Base-by-base conservation (phyloP, 1,284 basidiomycete species). In the Pterulicium gracile region DNA sequence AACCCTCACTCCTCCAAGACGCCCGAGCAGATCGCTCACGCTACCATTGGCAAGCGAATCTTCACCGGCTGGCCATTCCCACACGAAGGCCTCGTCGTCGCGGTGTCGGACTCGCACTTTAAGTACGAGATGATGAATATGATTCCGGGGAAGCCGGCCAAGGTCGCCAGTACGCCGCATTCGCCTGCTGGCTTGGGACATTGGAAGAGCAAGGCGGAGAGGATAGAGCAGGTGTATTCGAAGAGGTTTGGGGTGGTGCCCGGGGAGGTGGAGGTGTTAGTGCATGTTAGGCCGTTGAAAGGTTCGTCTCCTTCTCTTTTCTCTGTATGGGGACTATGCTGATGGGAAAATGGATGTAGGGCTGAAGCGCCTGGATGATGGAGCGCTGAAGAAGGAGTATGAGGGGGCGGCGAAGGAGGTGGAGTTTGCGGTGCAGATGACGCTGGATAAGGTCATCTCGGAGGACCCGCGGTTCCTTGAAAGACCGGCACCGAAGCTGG, bases 61-160 rank as follows among this genome's bases (percentile, higher is more conserved):
- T 98, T 87, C 61, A 71, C 87, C 50, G 80, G 81, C 24, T 98
- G 95, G 93, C 96, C 96, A 0, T 98, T 94, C 72, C 68, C 98
- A 42, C 83, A 87, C 55, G 96, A 99, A 63, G 95, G 89, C 2
- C 69, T 83, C 54, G 90, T 98, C 1, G 79, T 83, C 1, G 88
- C 81, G 17, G 73, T 98, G 12, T 94, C 91, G 3, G 93, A 98
- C 61, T 76, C 81, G 43, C 62, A 88, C 53, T 92, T 93, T 77
- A 86, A 79, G 60, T 95, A 94, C 60, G 88, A 92, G 64, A 81
- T 82, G 61, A 60, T 79, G 50, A 61, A 65, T 12, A 60, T 81
- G 36, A 69, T 78, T 42, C 75, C 74, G 19, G 73, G 70, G n/a
- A 61, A 55, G 24, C 66, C 73, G 44, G 64, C 69, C 41, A 79